phyloP scores from a whole-genome alignment of 2,329 filamentous ascomycete species.

The Ilyonectria robusta region DNA sequence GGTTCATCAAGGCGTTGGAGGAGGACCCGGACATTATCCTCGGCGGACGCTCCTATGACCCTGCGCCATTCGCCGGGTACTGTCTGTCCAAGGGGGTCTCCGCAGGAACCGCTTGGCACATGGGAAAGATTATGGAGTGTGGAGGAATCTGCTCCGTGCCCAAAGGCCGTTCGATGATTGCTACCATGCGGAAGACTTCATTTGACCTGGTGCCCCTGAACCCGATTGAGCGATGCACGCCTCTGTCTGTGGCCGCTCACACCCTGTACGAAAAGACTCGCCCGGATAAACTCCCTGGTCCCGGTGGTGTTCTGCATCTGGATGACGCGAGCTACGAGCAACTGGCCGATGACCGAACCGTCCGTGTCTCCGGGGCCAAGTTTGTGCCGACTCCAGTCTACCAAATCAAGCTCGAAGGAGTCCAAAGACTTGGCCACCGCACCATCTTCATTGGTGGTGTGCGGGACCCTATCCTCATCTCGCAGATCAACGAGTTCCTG shows the following conservation, averaged over 20 bases:
- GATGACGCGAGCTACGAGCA: slow-evolving; percentile 59
- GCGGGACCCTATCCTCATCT: slow-evolving; percentile 62
- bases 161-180: slow-evolving; percentile 59
- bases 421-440: slow-evolving; percentile 58
- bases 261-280: slow-evolving; percentile 68
- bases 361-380: slow-evolving; percentile 56
- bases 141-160: slow-evolving; percentile 62
- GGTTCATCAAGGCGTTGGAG: slow-evolving; percentile 40
- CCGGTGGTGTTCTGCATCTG: slow-evolving; percentile 62
- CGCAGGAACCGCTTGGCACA: slow-evolving; percentile 56
- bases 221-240: slow-evolving; percentile 59
- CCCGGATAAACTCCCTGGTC: slow-evolving; percentile 63
- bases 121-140: slow-evolving; percentile 51
- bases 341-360: slow-evolving; percentile 45
- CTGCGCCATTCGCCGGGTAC: slow-evolving; percentile 57
- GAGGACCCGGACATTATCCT: slow-evolving; percentile 49
- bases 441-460: slow-evolving; percentile 62
- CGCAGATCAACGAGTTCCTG: slow-evolving; percentile 56
- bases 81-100: slow-evolving; percentile 50
- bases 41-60: slow-evolving; percentile 56
- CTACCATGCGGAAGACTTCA: slow-evolving; percentile 57
- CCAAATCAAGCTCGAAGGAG: slow-evolving; percentile 65
- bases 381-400: slow-evolving; percentile 56
- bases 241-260: slow-evolving; percentile 64
- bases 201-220: slow-evolving; percentile 63